Percentiles rank a stretch among this genome's conserved stretches.
phyloP scores from a whole-genome alignment of 768 basidiomycete species.

The Amanita muscaria region DNA sequence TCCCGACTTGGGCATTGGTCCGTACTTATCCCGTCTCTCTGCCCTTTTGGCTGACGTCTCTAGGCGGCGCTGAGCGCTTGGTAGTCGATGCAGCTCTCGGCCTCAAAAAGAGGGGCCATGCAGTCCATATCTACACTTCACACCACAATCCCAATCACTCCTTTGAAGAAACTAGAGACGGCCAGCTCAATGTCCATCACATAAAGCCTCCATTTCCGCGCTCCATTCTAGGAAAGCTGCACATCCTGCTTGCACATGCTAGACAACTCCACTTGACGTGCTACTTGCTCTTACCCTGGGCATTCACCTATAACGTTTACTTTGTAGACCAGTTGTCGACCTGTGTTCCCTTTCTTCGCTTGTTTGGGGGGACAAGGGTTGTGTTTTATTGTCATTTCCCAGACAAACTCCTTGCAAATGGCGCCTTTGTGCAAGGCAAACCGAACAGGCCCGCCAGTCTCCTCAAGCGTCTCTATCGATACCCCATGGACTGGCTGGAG shows the following conservation, averaged over 20 bases:
- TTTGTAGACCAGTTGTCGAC: constrained; percentile 95
- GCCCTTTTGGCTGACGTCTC: constrained; percentile 10
- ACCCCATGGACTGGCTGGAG: constrained; percentile 87
- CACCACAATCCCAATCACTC: constrained; percentile 82
- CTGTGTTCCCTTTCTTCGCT: constrained; percentile 75
- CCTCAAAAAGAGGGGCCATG: constrained; percentile 75
- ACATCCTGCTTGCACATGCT: constrained; percentile 82
- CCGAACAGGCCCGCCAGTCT: constrained; percentile 28
- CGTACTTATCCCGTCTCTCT: constrained; percentile 12
- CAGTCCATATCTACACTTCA: constrained; percentile 86
- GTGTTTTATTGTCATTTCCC: constrained; percentile 99
- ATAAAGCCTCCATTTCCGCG: constrained; percentile 73
- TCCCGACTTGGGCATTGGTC: constrained; percentile 92
- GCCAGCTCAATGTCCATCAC: constrained; percentile 61
- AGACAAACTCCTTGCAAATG: constrained; percentile 81
- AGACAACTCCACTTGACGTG: constrained; percentile 78
- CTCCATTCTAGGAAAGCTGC: constrained; percentile 69
- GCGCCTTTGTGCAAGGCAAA: constrained; percentile 53
- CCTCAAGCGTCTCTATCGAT: constrained; percentile 71
- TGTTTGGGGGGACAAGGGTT: constrained; percentile 62
- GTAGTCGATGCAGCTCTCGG: constrained; percentile 94
- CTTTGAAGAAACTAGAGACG: constrained; percentile 91
- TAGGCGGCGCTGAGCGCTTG: constrained; percentile 92
- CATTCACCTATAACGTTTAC: constrained; percentile 68
- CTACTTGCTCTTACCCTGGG: constrained; percentile 45